Conservation (phyloP, 2,329 filamentous ascomycete genomes). For the Aspergillus ruber region DNA sequence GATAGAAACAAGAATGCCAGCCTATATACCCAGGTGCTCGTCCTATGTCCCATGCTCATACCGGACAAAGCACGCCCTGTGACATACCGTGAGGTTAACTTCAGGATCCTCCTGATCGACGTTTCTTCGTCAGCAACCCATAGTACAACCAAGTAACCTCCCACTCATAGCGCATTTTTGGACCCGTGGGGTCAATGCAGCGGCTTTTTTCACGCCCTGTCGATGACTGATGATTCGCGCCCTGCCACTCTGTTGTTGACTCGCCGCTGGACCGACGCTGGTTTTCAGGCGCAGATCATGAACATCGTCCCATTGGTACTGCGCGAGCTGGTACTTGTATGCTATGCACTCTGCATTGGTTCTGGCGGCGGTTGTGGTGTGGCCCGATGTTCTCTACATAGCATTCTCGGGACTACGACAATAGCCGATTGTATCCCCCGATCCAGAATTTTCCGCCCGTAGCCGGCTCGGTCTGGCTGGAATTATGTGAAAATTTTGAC, state of each 20-base stretch:
- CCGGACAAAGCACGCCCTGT: neutral
- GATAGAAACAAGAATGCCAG: neutral
- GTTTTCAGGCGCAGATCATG: neutral
- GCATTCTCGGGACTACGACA: slow-evolving; percentile 10
- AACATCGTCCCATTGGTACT: neutral
- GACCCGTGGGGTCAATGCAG: neutral
- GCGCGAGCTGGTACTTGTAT: no score
- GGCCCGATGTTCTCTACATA: neutral
- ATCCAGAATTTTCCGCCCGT: neutral
- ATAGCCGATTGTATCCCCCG: neutral
- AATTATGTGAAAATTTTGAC: no score
- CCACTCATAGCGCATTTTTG: neutral
- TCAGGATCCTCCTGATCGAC: neutral
- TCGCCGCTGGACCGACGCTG: neutral
- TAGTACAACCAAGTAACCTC: no score
- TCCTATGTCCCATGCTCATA: neutral
- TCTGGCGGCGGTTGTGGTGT: no score
- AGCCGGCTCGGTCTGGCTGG: neutral
- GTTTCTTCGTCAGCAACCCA: neutral
- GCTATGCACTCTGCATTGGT: no score
- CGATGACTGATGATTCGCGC: neutral
- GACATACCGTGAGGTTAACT: neutral
- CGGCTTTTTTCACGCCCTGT: neutral
- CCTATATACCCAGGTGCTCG: no score
- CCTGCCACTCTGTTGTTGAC: neutral